Evolutionary conservation across 371 early-diverging fungal genomes (phyloP).

Genomic region (Umbelopsis sp.): DNA sequence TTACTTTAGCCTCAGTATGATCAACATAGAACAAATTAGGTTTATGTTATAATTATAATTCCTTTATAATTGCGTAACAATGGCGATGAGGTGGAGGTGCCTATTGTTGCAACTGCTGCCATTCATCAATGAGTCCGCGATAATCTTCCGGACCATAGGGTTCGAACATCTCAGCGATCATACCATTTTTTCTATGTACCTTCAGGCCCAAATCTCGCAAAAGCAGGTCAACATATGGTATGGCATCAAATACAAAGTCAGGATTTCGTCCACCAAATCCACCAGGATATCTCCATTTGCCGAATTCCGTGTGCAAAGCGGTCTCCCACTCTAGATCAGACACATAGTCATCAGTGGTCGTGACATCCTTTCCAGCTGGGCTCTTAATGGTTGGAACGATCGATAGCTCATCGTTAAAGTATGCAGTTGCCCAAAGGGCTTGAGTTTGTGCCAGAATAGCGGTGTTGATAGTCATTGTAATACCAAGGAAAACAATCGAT

Average conservation of each 20-base stretch:
- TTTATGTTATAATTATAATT: too few species aligned
- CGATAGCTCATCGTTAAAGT: conserved; percentile 2
- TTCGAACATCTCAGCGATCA: conserved; percentile 1
- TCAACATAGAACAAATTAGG: too few species aligned
- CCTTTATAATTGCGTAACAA: too few species aligned
- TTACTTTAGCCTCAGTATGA: too few species aligned
- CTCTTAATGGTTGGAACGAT: background rate
- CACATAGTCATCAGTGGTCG: background rate
- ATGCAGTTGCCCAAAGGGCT: conserved; percentile 16
- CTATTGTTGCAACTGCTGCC: background rate
- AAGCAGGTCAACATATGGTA: conserved; percentile 10
- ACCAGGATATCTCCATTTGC: conserved; percentile 20
- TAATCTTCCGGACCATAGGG: conserved; percentile 17
- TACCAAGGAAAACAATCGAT: conserved; percentile 14
- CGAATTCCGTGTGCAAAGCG: conserved; percentile 6
- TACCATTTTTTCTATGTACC: conserved; percentile 5
- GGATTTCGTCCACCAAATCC: conserved; percentile 15
- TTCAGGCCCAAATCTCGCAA: background rate
- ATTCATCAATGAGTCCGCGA: conserved; percentile 17
- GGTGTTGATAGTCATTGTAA: background rate
- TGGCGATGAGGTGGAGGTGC: too few species aligned
- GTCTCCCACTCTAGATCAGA: conserved; percentile 13
- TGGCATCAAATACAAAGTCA: conserved; percentile 17
- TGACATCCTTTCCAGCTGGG: background rate
- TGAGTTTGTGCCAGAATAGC: conserved; percentile 8